Percentiles rank a stretch among this genome's conserved stretches.
These are phyloP conservation scores for Xylaria hypoxylon DNA, from an alignment of 2,329 filamentous ascomycete species.

Conservation along the genomic window DNA sequence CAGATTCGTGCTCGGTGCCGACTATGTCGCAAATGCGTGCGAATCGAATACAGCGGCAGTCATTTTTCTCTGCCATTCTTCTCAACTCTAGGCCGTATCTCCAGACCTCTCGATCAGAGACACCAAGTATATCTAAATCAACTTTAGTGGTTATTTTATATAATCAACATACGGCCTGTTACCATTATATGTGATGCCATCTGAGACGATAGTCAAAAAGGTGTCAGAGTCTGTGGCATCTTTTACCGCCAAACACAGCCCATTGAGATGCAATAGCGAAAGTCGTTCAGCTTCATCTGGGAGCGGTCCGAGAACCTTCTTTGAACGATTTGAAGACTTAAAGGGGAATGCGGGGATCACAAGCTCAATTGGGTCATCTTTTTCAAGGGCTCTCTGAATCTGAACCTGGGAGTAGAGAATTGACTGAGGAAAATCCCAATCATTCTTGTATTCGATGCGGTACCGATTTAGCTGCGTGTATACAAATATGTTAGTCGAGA, in stretches of 20 bases:
- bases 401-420: slow-evolving; percentile 28
- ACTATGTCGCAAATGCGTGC: slow-evolving; percentile 37
- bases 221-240: slow-evolving; percentile 29
- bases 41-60: slow-evolving; percentile 32
- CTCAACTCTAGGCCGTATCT: slow-evolving; percentile 32
- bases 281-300: slow-evolving; percentile 39
- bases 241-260: slow-evolving; percentile 36
- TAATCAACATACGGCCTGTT: background rate
- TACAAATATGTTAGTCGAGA: too few relatives aligned
- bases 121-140: slow-evolving; percentile 33
- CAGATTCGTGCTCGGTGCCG: slow-evolving; percentile 23
- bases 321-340: slow-evolving; percentile 38
- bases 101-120: slow-evolving; percentile 38
- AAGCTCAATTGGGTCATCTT: slow-evolving; percentile 30
- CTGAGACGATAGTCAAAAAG: slow-evolving; percentile 35
- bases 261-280: slow-evolving; percentile 36
- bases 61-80: slow-evolving; percentile 31
- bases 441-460: slow-evolving; percentile 38
- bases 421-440: slow-evolving; percentile 34
- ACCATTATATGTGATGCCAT: slow-evolving; percentile 40
- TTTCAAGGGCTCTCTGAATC: slow-evolving; percentile 31
- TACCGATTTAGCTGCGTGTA: slow-evolving; percentile 38
- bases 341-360: slow-evolving; percentile 39
- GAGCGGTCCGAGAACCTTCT: slow-evolving; percentile 35
- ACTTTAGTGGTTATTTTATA: background rate